Conservation (phyloP, 352 stramenopile species). For the Peronosclerospora sorghi region DNA sequence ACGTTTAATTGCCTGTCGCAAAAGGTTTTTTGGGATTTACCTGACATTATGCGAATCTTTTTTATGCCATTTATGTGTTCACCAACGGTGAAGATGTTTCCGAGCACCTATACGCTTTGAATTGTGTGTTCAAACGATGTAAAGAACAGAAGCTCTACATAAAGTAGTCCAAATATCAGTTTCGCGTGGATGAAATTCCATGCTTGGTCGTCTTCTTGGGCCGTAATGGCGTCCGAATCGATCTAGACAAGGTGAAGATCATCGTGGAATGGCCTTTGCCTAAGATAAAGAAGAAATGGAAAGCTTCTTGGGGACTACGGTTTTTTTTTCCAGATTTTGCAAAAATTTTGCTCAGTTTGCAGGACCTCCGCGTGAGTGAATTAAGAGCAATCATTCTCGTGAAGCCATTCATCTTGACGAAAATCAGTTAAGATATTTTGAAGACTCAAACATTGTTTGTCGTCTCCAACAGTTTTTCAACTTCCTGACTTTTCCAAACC, state of each 20-base stretch:
- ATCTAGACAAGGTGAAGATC: background rate
- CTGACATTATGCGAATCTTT: background rate
- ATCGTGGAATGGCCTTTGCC: background rate
- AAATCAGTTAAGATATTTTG: background rate
- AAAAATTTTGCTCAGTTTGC: constrained; percentile 1
- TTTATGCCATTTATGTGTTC: constrained; percentile 3
- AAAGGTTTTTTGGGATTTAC: background rate
- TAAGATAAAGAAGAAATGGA: background rate
- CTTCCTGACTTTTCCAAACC: too few relatives aligned
- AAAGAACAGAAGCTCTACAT: constrained; percentile 1
- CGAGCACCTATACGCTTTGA: background rate
- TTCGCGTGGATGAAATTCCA: background rate
- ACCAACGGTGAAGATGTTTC: background rate
- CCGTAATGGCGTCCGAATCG: background rate
- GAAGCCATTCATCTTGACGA: background rate
- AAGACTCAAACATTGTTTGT: background rate
- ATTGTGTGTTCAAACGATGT: background rate
- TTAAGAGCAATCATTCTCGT: background rate
- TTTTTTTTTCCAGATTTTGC: background rate
- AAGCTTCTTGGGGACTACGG: background rate
- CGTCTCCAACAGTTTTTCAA: background rate
- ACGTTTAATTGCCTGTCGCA: background rate
- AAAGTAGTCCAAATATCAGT: background rate
- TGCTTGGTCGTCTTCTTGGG: background rate
- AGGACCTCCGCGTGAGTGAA: background rate